Conservation (phyloP, 345 rosid genomes). For the Corchorus capsularis region DNA sequence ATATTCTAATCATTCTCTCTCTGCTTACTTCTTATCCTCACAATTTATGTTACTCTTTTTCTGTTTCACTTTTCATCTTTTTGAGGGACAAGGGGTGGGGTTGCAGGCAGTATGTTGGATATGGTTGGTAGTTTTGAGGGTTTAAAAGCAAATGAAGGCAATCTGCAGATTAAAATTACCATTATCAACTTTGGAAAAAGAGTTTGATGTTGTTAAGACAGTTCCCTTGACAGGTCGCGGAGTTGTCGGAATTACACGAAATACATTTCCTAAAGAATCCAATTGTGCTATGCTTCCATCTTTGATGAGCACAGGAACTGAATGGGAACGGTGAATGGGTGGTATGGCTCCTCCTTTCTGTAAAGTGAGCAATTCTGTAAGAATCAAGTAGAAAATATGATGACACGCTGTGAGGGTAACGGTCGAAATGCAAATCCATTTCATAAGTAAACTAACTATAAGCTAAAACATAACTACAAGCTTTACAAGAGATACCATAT, state of each 20-base stretch:
- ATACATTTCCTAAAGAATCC: slow-evolving; percentile 47
- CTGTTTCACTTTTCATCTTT: neutral
- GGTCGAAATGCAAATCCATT: slow-evolving; percentile 5
- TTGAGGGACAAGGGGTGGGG: neutral
- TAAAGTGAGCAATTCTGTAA: slow-evolving; percentile 31
- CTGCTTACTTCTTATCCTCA: neutral
- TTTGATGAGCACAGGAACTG: slow-evolving; percentile 73
- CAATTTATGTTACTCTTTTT: neutral
- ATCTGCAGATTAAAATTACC: slow-evolving; percentile 42
- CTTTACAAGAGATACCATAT: neutral
- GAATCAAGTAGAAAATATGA: slow-evolving; percentile 16
- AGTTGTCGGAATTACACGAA: slow-evolving; percentile 76
- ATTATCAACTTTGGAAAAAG: slow-evolving; percentile 31
- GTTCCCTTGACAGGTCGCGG: slow-evolving; percentile 36
- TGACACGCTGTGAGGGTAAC: neutral
- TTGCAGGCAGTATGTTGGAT: neutral
- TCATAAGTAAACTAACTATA: neutral
- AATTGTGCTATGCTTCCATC: slow-evolving; percentile 49
- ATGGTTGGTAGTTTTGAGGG: neutral
- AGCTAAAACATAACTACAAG: neutral
- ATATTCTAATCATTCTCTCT: neutral
- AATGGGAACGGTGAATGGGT: slow-evolving; percentile 80
- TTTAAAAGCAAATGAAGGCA: neutral
- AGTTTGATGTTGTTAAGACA: slow-evolving; percentile 29
- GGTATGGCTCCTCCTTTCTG: slow-evolving; percentile 61